These are phyloP conservation scores for Claviceps capensis DNA, from an alignment of 2,329 filamentous ascomycete genomes.

Conservation along the genomic window DNA sequence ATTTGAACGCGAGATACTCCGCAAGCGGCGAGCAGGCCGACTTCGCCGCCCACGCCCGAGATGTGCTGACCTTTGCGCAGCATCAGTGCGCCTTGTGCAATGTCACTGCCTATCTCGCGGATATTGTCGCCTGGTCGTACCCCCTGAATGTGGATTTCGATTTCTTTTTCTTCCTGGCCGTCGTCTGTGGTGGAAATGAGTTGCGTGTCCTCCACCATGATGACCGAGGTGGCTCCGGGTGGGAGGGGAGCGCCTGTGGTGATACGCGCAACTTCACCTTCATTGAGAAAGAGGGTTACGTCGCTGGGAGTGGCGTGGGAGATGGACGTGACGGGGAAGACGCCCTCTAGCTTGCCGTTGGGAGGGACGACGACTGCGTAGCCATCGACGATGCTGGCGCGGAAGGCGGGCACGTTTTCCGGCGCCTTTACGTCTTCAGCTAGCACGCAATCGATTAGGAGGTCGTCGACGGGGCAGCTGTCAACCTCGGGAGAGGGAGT, in stretches of 20 bases:
- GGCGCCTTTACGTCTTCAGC: slow-evolving; percentile 68
- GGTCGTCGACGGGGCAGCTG: slow-evolving; percentile 45
- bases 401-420: slow-evolving; percentile 82
- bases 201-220: slow-evolving; percentile 84
- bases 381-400: slow-evolving; percentile 92
- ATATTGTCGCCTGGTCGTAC: slow-evolving; percentile 76
- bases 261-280: slow-evolving; percentile 73
- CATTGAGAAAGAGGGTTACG: slow-evolving; percentile 41
- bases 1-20: slow-evolving; percentile 59
- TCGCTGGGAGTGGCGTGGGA: slow-evolving; percentile 59
- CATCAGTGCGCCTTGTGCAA: slow-evolving; percentile 54
- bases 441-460: slow-evolving; percentile 62
- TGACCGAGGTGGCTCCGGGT: slow-evolving; percentile 74
- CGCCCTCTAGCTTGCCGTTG: slow-evolving; percentile 54
- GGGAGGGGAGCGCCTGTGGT: slow-evolving; percentile 91
- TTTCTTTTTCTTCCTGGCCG: slow-evolving; percentile 69
- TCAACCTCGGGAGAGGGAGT: slow-evolving; percentile 50
- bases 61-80: slow-evolving; percentile 70
- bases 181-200: slow-evolving; percentile 65
- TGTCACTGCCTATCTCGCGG: slow-evolving; percentile 80
- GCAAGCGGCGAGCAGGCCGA: slow-evolving; percentile 77
- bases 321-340: slow-evolving; percentile 75
- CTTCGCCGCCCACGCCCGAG: slow-evolving; percentile 75
- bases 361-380: slow-evolving; percentile 67
- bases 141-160: slow-evolving; percentile 71